Base-by-base conservation (phyloP, 2,329 filamentous ascomycete species). In the Microsporum audouinii region DNA sequence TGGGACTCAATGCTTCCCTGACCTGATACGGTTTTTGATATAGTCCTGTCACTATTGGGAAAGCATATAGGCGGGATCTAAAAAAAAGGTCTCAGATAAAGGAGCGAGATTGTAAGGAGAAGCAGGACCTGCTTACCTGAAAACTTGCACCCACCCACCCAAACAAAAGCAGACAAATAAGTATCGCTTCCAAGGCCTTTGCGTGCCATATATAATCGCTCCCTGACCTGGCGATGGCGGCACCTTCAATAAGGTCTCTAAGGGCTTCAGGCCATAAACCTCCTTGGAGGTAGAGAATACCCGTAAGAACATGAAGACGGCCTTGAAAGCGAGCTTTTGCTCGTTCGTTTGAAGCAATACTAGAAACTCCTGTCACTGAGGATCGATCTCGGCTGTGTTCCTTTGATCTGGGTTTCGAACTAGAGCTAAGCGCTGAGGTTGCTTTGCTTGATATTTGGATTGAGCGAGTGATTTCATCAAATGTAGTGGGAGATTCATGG, bases 171-270 rank as follows among this genome's bases (percentile, higher is more conserved):
- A 97, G 80, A 69, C 88, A 90, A 31, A 95, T 80, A 55, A 94
- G 77, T 63, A 95, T 89, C 33, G 91, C 85, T 71, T 99, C 95
- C 23, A 99, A 79, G 0, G 90, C 91, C 74, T 97, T 97, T 17
- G 89, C 94, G 75, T 96, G 90, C 92, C 94, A 99, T n/a, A 97
- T 73, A 73, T 96, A 89, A 73, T 99, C 94, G 68, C 90, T 91
- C 62, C 88, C 82, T 41, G 84, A 85, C 67, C 89, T 87, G 14
- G 90, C 87, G 66, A 87, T 84, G 7, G 83, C 82, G 1, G 88
- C 91, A 60, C 88, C 89, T 63, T 96, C 92, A 7, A 84, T 79
- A 27, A 96, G 82, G 70, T 95, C 89, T 71, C 84, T 88, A 53
- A 97, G 73, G 5, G 92, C 91, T 75, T 97, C 91, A 56, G 81